Conservation (phyloP, 495 filamentous ascomycete species). For the Penicillium diatomitis region DNA sequence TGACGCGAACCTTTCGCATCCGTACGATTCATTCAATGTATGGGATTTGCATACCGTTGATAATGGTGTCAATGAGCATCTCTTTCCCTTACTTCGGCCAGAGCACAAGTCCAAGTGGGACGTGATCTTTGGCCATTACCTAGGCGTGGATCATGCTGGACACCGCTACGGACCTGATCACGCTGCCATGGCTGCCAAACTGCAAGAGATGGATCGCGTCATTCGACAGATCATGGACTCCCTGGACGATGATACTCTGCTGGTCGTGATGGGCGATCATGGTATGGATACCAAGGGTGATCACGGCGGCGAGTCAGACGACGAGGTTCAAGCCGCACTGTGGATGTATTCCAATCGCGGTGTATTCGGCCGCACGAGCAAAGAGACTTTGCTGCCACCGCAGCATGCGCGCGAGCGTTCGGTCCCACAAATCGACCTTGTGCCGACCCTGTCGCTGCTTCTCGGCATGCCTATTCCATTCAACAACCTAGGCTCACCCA, state of each 20-base stretch:
- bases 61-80: slow-evolving; percentile 87
- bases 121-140: slow-evolving; percentile 81
- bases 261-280: slow-evolving; percentile 97
- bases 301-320: slow-evolving; percentile 91
- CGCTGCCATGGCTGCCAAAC: slow-evolving; percentile 79
- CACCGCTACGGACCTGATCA: slow-evolving; percentile 94
- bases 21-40: slow-evolving; percentile 96
- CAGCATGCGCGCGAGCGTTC: slow-evolving; percentile 66
- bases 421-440: slow-evolving; percentile 92
- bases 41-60: slow-evolving; percentile 97
- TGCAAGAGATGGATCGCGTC: slow-evolving; percentile 82
- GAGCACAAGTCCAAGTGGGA: slow-evolving; percentile 70
- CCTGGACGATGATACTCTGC: slow-evolving; percentile 75
- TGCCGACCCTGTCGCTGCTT: slow-evolving; percentile 80
- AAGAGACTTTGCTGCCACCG: slow-evolving; percentile 54
- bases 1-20: slow-evolving; percentile 67
- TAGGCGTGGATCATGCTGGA: slow-evolving; percentile 95
- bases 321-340: slow-evolving; percentile 86
- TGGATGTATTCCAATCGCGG: slow-evolving; percentile 95
- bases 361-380: slow-evolving; percentile 68
- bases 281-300: slow-evolving; percentile 98
- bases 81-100: slow-evolving; percentile 69
- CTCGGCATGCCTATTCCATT: slow-evolving; percentile 90
- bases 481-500: slow-evolving; percentile 92
- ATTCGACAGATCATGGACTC: slow-evolving; percentile 60